Percentiles rank a stretch among this genome's conserved stretches.
Evolutionary conservation across 495 filamentous ascomycete species (phyloP).

Genomic region (Penicillium goetzii): DNA sequence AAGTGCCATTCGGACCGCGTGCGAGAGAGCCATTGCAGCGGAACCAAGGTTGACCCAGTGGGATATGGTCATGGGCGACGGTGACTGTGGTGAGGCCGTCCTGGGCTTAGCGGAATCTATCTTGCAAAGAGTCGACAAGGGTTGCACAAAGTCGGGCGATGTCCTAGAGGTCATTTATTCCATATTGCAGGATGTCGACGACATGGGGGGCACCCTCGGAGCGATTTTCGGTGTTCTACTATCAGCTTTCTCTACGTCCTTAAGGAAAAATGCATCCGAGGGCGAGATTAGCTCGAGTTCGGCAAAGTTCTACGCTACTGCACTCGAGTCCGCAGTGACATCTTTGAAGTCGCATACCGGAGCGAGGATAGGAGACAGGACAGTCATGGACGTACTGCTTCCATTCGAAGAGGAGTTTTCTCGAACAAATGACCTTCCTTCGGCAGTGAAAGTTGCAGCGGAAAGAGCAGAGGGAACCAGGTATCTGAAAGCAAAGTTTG

Average conservation of each 20-base stretch:
- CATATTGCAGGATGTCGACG: slow-evolving; percentile 3
- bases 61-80: slow-evolving; percentile 23
- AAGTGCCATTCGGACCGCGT: background rate
- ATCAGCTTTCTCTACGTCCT: slow-evolving; percentile 12
- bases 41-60: slow-evolving; percentile 22
- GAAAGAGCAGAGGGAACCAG: slow-evolving; percentile 18
- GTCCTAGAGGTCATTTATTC: slow-evolving; percentile 7
- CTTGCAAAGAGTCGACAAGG: background rate
- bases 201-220: slow-evolving; percentile 24
- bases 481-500: slow-evolving; percentile 19
- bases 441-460: slow-evolving; percentile 11
- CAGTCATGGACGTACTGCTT: slow-evolving; percentile 23
- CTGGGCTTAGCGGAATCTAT: slow-evolving; percentile 7
- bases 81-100: slow-evolving; percentile 21
- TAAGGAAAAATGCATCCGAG: slow-evolving; percentile 12
- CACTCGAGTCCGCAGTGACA: slow-evolving; percentile 15
- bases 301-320: slow-evolving; percentile 14
- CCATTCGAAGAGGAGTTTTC: slow-evolving; percentile 19
- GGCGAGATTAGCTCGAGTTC: slow-evolving; percentile 6
- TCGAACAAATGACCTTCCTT: slow-evolving; percentile 10
- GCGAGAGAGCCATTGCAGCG: slow-evolving; percentile 7
- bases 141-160: background rate
- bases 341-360: slow-evolving; percentile 18
- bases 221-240: slow-evolving; percentile 23
- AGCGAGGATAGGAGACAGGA: slow-evolving; percentile 18